Percentiles rank a stretch among this genome's conserved stretches.
These are phyloP conservation scores for Pseudopithomyces maydicus DNA, from an alignment of 2,329 filamentous ascomycete genomes.

Conservation along the genomic window DNA sequence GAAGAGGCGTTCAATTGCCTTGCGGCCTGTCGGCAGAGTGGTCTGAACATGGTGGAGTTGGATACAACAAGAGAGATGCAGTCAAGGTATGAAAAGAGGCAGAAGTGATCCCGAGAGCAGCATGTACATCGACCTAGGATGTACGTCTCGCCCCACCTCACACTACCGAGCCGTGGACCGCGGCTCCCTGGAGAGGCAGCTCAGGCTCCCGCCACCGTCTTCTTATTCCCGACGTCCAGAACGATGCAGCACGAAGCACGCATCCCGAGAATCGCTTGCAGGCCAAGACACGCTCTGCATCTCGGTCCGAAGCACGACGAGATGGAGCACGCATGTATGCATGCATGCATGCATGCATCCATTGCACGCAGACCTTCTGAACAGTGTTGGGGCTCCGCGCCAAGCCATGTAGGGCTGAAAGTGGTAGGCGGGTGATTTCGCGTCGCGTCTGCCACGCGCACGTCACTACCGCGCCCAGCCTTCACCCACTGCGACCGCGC, in stretches of 20 bases:
- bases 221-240: background rate
- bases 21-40: slow-evolving; percentile 44
- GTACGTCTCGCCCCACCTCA: slow-evolving; percentile 15
- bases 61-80: background rate
- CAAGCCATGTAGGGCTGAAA: slow-evolving; percentile 29
- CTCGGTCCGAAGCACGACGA: background rate
- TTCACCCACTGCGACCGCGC: slow-evolving; percentile 16
- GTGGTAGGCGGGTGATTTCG: slow-evolving; percentile 30
- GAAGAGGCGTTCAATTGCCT: slow-evolving; percentile 44
- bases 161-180: slow-evolving; percentile 14
- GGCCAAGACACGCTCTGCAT: background rate
- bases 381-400: slow-evolving; percentile 14
- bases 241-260: background rate
- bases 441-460: slow-evolving; percentile 38
- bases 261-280: background rate
- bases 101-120: too few species aligned
- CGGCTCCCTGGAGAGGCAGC: slow-evolving; percentile 11
- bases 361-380: too few species aligned
- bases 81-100: slow-evolving; percentile 1
- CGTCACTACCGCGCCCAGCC: slow-evolving; percentile 17
- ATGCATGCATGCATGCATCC: slow-evolving; percentile 10
- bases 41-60: slow-evolving; percentile 49
- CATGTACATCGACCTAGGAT: background rate
- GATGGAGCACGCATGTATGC: slow-evolving; percentile 9
- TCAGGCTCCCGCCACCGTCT: background rate